phyloP scores from a whole-genome alignment of 2,329 filamentous ascomycete genomes.

The Sporothrix curviconia region DNA sequence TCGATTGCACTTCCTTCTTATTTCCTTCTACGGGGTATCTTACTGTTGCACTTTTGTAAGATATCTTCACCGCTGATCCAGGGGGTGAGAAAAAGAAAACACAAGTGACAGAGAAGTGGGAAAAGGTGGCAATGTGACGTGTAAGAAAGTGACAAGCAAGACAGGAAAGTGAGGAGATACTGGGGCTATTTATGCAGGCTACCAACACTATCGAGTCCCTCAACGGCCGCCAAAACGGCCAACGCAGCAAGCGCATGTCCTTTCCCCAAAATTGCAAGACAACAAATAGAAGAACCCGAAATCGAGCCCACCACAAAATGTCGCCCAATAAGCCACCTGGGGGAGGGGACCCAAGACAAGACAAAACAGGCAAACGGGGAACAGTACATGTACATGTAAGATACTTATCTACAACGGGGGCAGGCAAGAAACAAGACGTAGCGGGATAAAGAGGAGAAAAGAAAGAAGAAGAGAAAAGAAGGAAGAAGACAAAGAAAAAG shows the following conservation, averaged over 20 bases:
- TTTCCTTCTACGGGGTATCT: not conserved
- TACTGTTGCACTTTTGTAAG: not conserved
- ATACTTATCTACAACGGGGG: not conserved
- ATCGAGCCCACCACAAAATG: no score
- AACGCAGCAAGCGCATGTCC: slow-evolving; percentile 1
- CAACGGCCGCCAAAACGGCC: not conserved
- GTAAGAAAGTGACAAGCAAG: not conserved
- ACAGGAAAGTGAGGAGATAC: not conserved
- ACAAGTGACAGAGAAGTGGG: not conserved
- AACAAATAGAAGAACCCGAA: slow-evolving; percentile 1
- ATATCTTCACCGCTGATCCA: slow-evolving; percentile 8
- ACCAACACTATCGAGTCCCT: not conserved
- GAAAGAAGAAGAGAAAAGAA: not conserved
- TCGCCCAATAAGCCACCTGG: no score
- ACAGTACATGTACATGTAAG: no score
- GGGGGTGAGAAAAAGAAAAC: not conserved
- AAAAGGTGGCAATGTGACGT: slow-evolving; percentile 6
- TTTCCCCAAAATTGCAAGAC: not conserved
- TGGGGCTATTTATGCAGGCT: no score
- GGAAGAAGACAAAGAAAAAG: no score
- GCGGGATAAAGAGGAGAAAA: not conserved
- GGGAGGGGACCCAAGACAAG: no score
- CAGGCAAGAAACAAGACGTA: not conserved
- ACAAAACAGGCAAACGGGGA: not conserved
- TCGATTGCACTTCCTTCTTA: not conserved